These are phyloP conservation scores for Neohortaea acidophila DNA, from an alignment of 495 filamentous ascomycete species.

Conservation along the genomic window DNA sequence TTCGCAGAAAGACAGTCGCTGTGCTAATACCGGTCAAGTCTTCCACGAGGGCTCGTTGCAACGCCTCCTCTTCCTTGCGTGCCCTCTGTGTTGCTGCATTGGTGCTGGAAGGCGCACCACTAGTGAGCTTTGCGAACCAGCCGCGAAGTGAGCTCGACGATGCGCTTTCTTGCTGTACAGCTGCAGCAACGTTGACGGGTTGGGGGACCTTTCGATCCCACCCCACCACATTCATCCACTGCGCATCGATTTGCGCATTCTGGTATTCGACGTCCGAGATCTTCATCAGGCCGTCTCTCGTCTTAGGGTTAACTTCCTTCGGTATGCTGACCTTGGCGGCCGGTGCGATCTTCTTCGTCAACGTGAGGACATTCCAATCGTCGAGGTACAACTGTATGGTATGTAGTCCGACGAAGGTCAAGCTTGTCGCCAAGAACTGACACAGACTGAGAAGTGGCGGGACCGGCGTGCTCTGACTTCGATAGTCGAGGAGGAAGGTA, in stretches of 20 bases:
- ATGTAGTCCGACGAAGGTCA: conserved; percentile 87
- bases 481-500: conserved; percentile 81
- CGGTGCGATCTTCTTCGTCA: conserved; percentile 74
- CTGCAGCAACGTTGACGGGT: conserved; percentile 5
- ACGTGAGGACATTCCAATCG: conserved; percentile 58
- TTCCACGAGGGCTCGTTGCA: conserved; percentile 43
- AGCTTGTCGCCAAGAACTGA: conserved; percentile 83
- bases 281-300: conserved; percentile 72
- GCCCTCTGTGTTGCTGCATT: conserved; percentile 30
- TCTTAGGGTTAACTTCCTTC: conserved; percentile 61
- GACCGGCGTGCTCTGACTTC: conserved; percentile 69
- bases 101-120: conserved; percentile 29
- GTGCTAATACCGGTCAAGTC: conserved; percentile 51
- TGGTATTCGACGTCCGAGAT: conserved; percentile 57
- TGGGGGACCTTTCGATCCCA: conserved; percentile 38
- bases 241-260: conserved; percentile 77
- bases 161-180: conserved; percentile 12
- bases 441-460: conserved; percentile 71
- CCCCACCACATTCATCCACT: conserved; percentile 75
- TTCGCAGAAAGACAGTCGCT: conserved; percentile 71
- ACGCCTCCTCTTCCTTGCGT: conserved; percentile 34
- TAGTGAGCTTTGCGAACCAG: conserved; percentile 66
- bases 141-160: conserved; percentile 47
- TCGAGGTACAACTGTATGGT: conserved; percentile 83
- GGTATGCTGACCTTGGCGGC: conserved; percentile 58